Evolutionary conservation across 1,284 basidiomycete genomes (phyloP).

Genomic region (Earliella scabrosa): DNA sequence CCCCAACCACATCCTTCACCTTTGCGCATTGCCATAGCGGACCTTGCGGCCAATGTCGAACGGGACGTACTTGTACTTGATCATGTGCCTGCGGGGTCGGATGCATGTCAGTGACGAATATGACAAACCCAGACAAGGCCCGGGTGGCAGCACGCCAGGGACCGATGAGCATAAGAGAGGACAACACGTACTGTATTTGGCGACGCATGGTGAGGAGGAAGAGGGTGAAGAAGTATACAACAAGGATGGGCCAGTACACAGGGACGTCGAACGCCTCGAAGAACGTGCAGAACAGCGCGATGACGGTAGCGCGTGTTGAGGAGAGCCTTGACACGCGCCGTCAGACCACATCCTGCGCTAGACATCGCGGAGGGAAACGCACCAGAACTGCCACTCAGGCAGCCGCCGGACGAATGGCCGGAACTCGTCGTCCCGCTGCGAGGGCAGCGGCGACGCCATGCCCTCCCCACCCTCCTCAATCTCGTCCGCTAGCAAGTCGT

Average conservation of each 20-base stretch:
- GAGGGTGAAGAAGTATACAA: constrained; percentile 90
- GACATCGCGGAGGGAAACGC: constrained; percentile 31
- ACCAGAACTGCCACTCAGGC: constrained; percentile 98
- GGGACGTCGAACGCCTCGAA: constrained; percentile 91
- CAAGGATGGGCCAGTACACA: constrained; percentile 97
- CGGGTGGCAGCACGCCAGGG: too few relatives aligned
- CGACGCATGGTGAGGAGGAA: constrained; percentile 91
- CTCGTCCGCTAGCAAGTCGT: constrained; percentile 92
- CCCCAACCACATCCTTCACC: constrained; percentile 19
- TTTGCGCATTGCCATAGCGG: constrained; percentile 57
- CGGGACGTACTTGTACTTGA: constrained; percentile 96
- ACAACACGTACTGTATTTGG: constrained; percentile 90
- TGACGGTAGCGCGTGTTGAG: constrained; percentile 84
- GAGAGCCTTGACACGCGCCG: constrained; percentile 72
- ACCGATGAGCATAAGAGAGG: too few relatives aligned
- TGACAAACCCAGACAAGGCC: background rate
- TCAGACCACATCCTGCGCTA: background rate
- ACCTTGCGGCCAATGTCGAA: constrained; percentile 91
- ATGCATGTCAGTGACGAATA: background rate
- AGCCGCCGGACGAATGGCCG: constrained; percentile 94
- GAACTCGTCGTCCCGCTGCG: constrained; percentile 87
- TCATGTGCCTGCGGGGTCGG: constrained; percentile 81
- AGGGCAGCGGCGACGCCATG: constrained; percentile 48
- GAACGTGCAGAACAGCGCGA: constrained; percentile 82
- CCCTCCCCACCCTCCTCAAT: constrained; percentile 88